Evolutionary conservation across 257 asterid genomes (phyloP), one percentile per base, ranked within the genome.

Genomic region (Forsythia viridissima): DNA sequence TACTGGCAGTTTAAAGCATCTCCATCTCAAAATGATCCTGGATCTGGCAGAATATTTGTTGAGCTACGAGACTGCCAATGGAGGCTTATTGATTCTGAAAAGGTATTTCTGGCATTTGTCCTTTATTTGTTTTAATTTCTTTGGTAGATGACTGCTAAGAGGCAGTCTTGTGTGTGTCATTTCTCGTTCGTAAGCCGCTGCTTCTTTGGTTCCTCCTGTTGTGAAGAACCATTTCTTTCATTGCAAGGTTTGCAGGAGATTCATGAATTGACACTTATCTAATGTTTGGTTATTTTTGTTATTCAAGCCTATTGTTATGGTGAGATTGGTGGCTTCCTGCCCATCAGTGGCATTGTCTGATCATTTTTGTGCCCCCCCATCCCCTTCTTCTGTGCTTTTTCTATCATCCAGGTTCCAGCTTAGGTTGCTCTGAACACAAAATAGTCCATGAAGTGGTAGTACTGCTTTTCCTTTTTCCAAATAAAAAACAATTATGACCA

Each of bases 1-100:
- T 94, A 91, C 77, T 94, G 98, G 98, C 98, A 88, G 78, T 94
- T 93, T 61, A 78, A 85, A 42, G 83, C 96, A 8, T 91, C 98
- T 72, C 80, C 87, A 40, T 89, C 98, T 79, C 89, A 74, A 74
- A 85, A 83, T 84, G 98, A 94, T 88, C 97, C 96, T 4, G 98
- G 96, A 71, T 87, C 88, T 76, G 93, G 97, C 80, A 87, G 90
- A 86, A 89, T 94, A 72, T 94, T 86, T 82, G 91, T 94, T 39
- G 98, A 94, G 89, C 80, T 89, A 57, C 82, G 80, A 40, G 86
- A 86, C 71, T 89, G 93, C 70, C 71, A 69, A 39, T 94, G 98
- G 98, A 91, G 91, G 83, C 81, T 93, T 80, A 90, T 94, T 80
- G 97, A 94, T 84, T 85, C 95, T 42, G 94, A 84, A 83, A 87